Evolutionary conservation across 345 rosid species (phyloP).

Genomic region (Corymbia maculata): DNA sequence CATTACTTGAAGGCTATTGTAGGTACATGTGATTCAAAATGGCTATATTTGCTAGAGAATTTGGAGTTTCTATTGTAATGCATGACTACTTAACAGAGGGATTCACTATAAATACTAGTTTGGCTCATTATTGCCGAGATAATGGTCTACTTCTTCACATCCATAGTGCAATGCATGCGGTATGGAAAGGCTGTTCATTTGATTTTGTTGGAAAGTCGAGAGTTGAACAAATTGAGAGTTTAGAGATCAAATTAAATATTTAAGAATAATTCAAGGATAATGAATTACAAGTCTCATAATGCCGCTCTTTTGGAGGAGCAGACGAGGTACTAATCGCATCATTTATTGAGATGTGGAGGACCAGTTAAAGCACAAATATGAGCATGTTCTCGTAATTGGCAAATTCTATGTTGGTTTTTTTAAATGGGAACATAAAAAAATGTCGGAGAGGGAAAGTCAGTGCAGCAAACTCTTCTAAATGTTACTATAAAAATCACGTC

Average conservation of each 20-base stretch:
- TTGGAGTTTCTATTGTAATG: no score
- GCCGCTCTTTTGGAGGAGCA: neutral
- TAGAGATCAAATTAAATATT: neutral
- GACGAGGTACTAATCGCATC: neutral
- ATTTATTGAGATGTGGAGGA: neutral
- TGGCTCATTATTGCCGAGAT: no score
- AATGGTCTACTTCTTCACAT: no score
- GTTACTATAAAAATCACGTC: neutral
- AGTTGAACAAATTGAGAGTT: neutral
- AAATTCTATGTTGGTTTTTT: neutral
- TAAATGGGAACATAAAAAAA: neutral
- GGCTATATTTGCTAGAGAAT: no score
- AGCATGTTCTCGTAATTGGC: neutral
- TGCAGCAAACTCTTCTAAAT: neutral
- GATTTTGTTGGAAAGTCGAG: neutral
- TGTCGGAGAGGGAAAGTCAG: neutral
- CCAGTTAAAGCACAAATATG: neutral
- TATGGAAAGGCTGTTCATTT: accelerated
- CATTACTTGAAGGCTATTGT: no score
- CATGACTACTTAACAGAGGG: no score
- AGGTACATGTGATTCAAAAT: no score
- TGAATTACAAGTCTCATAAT: neutral
- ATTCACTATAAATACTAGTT: no score
- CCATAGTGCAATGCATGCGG: no score
- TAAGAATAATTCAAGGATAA: neutral